A percentile compares a stretch with the other conserved stretches of the same genome.
phyloP scores from a whole-genome alignment of 2,329 filamentous ascomycete species.

The Fusarium sp. region DNA sequence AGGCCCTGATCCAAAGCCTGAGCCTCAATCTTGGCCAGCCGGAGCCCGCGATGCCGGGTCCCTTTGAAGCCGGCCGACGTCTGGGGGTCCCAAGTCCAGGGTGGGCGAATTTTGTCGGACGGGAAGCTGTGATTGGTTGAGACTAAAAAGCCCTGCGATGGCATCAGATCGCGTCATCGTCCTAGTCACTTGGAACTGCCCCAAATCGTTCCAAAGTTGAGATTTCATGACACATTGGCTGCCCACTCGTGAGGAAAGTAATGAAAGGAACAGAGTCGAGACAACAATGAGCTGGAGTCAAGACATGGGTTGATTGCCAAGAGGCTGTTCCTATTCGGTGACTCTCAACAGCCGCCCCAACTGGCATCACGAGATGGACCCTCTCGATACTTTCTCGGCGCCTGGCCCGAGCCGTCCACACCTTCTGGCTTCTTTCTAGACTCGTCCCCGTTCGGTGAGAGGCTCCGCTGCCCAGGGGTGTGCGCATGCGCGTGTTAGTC shows the following conservation, averaged over 20 bases:
- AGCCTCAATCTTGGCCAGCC: constrained; percentile 16
- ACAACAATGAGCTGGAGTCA: neutral
- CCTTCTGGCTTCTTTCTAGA: constrained; percentile 48
- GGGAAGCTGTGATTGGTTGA: constrained; percentile 26
- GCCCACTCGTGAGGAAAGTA: constrained; percentile 4
- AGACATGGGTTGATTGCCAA: constrained; percentile 9
- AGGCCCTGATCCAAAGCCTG: neutral
- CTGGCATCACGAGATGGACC: constrained; percentile 31
- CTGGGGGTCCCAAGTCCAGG: constrained; percentile 30
- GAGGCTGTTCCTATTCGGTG: constrained; percentile 36
- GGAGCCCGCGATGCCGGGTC: constrained; percentile 29
- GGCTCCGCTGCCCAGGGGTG: constrained; percentile 4
- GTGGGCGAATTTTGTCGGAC: constrained; percentile 29
- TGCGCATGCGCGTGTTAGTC: neutral
- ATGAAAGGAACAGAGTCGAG: too few species aligned
- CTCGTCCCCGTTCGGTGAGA: constrained; percentile 9
- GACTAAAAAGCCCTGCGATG: constrained; percentile 37
- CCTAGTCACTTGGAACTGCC: constrained; percentile 37
- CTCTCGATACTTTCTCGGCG: neutral
- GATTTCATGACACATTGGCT: constrained; percentile 45
- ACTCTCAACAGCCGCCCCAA: constrained; percentile 18
- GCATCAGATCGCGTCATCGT: constrained; percentile 52
- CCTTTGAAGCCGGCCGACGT: constrained; percentile 27
- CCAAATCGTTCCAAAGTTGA: constrained; percentile 15
- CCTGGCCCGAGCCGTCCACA: constrained; percentile 25